phyloP scores from a whole-genome alignment of 805 yeast genomes.

The Saccharomycopsis sp. region DNA sequence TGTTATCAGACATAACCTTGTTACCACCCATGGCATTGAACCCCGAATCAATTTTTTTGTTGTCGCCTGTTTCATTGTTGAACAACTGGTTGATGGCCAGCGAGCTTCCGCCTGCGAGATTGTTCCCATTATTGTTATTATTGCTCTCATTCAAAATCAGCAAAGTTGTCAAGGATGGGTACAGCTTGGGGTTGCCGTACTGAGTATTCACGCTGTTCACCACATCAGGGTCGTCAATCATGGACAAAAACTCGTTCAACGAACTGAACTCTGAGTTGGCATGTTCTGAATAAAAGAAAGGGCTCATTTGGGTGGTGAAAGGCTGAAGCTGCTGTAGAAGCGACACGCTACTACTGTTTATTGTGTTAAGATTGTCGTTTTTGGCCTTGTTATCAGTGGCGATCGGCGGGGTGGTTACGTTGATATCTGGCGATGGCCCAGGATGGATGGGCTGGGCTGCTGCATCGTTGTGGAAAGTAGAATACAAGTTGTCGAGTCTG shows the following conservation, averaged over 20 bases:
- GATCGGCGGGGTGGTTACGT: not conserved
- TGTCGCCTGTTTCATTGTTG: not conserved
- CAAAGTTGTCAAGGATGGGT: slow-evolving; percentile 7
- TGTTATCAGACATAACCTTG: not conserved
- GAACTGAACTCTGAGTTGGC: slow-evolving; percentile 91
- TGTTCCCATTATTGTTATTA: slow-evolving; percentile 2
- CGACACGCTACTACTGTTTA: slow-evolving; percentile 26
- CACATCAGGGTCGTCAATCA: slow-evolving; percentile 80
- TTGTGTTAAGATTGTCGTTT: not conserved
- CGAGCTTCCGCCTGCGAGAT: not conserved
- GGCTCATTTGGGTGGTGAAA: slow-evolving; percentile 43
- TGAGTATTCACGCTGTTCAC: slow-evolving; percentile 33
- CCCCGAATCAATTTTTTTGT: not conserved
- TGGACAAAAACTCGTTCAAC: slow-evolving; percentile 76
- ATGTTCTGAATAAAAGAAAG: slow-evolving; percentile 81
- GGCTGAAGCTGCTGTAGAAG: slow-evolving; percentile 32
- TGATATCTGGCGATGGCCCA: too few species aligned
- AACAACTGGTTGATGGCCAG: not conserved
- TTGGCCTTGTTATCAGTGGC: slow-evolving; percentile 1
- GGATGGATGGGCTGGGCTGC: slow-evolving; percentile 1
- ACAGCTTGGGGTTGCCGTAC: slow-evolving; percentile 21
- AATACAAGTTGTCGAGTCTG: slow-evolving; percentile 5
- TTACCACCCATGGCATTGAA: not conserved
- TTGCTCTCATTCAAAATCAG: slow-evolving; percentile 1
- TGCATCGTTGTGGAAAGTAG: not conserved